Evolutionary conservation across 202 grass and related monocot species (phyloP).

Genomic region (Brachypodium distachyon): DNA sequence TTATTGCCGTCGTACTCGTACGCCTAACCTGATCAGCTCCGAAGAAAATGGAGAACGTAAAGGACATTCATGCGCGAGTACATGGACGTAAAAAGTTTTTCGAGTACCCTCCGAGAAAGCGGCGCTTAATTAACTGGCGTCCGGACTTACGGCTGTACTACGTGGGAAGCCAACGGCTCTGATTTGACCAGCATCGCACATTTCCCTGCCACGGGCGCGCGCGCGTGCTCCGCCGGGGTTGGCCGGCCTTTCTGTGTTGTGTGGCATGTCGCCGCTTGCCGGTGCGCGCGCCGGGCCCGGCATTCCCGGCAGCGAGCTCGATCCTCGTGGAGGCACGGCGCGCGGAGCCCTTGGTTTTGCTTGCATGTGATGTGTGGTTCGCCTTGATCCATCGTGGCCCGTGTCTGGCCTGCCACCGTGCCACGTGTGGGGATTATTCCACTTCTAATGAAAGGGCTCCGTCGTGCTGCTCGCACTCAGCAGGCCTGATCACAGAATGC

Average conservation of each 20-base stretch:
- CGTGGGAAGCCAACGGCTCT: background rate
- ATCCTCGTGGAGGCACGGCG: no score
- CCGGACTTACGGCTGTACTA: background rate
- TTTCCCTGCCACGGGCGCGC: background rate
- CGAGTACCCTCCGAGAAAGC: background rate
- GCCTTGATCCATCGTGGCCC: background rate
- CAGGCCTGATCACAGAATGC: background rate
- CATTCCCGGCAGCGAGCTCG: no score
- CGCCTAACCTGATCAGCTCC: background rate
- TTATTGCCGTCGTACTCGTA: slow-evolving; percentile 14
- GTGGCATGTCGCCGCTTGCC: background rate
- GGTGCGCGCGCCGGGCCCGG: background rate
- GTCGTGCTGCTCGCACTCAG: background rate
- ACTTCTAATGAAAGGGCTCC: background rate
- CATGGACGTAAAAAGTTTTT: background rate
- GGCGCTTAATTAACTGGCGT: background rate
- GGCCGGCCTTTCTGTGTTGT: background rate
- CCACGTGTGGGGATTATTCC: no score
- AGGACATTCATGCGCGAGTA: background rate
- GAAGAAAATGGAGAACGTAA: background rate
- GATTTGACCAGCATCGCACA: background rate
- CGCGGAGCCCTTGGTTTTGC: background rate
- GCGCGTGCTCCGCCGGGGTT: background rate
- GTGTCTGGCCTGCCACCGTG: no score
- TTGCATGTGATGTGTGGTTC: background rate